phyloP scores from a whole-genome alignment of 2,329 filamentous ascomycete genomes.

The Aureobasidium zeae region DNA sequence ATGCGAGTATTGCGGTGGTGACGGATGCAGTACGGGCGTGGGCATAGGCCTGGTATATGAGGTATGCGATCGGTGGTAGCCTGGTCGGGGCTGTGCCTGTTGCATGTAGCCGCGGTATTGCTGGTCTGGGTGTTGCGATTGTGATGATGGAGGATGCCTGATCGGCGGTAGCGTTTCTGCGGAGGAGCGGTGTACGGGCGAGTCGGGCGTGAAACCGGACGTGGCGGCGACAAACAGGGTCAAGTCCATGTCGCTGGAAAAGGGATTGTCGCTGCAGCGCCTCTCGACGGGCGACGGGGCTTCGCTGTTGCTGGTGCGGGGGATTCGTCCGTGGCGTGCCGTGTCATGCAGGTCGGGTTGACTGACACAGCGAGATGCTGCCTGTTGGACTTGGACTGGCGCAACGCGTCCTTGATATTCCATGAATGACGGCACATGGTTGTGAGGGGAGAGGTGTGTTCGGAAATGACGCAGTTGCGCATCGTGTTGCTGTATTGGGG shows the following conservation, averaged over 20 bases:
- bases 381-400: neutral
- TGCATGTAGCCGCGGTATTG: slow-evolving; percentile 8
- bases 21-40: slow-evolving; percentile 21
- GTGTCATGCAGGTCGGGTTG: slow-evolving; percentile 1
- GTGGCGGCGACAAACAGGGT: slow-evolving; percentile 27
- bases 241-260: slow-evolving; percentile 25
- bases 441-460: slow-evolving; percentile 1
- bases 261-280: slow-evolving; percentile 9
- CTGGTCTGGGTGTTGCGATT: neutral
- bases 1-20: neutral
- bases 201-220: slow-evolving; percentile 23
- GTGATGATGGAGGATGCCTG: neutral
- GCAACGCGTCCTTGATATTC: slow-evolving; percentile 12
- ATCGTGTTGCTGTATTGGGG: neutral
- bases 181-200: slow-evolving; percentile 8
- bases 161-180: too few relatives aligned
- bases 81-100: slow-evolving; percentile 15
- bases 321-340: neutral
- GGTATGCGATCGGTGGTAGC: slow-evolving; percentile 20
- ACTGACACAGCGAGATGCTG: slow-evolving; percentile 6
- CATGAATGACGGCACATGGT: slow-evolving; percentile 5
- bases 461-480: neutral
- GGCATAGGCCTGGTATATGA: neutral
- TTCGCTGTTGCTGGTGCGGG: neutral
- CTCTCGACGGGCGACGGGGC: neutral